Percentiles rank a stretch among this genome's conserved stretches.
phyloP scores from a whole-genome alignment of 148 eudicot species.

The Amaranthus cruentus region DNA sequence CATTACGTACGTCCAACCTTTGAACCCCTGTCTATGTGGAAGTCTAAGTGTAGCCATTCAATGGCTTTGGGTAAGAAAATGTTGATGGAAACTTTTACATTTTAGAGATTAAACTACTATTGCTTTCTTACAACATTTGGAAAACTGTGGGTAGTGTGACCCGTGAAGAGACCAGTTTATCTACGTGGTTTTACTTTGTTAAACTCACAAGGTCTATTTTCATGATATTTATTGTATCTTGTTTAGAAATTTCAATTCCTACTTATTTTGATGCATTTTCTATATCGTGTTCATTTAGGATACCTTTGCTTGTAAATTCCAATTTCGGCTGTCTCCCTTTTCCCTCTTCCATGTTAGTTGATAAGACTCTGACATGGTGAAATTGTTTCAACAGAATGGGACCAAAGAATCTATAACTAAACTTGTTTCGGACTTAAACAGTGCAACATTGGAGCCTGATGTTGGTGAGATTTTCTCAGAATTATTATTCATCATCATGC shows the following conservation, averaged over 20 bases:
- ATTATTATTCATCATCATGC: conserved; percentile 4
- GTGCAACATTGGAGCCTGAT: conserved; percentile 80
- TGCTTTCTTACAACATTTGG: not conserved
- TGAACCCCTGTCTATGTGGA: no score
- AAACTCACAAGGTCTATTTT: not conserved
- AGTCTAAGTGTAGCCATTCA: no score
- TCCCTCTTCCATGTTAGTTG: not conserved
- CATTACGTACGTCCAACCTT: no score
- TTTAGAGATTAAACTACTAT: not conserved
- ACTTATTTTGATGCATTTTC: not conserved
- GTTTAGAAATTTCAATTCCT: not conserved
- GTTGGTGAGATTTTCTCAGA: conserved; percentile 57
- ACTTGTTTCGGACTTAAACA: conserved; percentile 87
- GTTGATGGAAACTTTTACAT: not conserved
- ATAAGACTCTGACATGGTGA: not conserved
- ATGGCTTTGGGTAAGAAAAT: no score
- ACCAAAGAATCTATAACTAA: conserved; percentile 81
- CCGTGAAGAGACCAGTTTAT: not conserved
- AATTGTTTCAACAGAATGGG: conserved; percentile 53
- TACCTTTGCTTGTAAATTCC: no score
- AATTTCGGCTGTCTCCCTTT: not conserved
- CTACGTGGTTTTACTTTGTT: not conserved
- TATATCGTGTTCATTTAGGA: not conserved
- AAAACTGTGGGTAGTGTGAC: not conserved
- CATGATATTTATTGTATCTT: not conserved